Evolutionary conservation across 2,329 filamentous ascomycete species (phyloP).

Genomic region (Alternaria panax): DNA sequence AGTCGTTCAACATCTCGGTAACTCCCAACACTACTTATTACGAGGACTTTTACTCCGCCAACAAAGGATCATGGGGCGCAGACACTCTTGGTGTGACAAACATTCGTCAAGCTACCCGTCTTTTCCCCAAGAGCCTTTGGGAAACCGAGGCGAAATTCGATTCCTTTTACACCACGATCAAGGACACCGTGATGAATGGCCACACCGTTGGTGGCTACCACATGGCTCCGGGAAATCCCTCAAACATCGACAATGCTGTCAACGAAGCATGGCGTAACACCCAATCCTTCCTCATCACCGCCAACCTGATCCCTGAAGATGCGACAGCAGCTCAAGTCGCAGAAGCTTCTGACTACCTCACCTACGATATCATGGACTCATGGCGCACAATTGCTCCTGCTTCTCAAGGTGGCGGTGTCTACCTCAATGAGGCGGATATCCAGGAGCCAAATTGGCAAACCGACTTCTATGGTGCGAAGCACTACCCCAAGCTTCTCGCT

Average conservation of each 20-base stretch:
- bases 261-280: conserved; percentile 34
- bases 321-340: conserved; percentile 20
- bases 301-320: conserved; percentile 20
- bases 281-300: conserved; percentile 35
- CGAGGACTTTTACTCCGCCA: conserved; percentile 27
- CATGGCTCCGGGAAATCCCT: conserved; percentile 27
- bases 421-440: conserved; percentile 40
- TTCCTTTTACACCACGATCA: conserved; percentile 20
- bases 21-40: conserved; percentile 18
- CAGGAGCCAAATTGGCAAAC: conserved; percentile 36
- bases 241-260: conserved; percentile 34
- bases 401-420: conserved; percentile 31
- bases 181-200: conserved; percentile 25
- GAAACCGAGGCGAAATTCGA: conserved; percentile 22
- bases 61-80: conserved; percentile 28
- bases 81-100: conserved; percentile 43
- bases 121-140: conserved; percentile 30
- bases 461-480: conserved; percentile 36
- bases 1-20: conserved; percentile 24
- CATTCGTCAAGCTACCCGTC: conserved; percentile 19
- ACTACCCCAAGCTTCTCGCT: conserved; percentile 35
- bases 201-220: conserved; percentile 29
- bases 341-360: conserved; percentile 21
- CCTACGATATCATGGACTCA: conserved; percentile 23
- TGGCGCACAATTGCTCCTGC: conserved; percentile 30